Base-by-base conservation (phyloP, 2,329 filamentous ascomycete species). In the Lecanoromycetidae sp. region DNA sequence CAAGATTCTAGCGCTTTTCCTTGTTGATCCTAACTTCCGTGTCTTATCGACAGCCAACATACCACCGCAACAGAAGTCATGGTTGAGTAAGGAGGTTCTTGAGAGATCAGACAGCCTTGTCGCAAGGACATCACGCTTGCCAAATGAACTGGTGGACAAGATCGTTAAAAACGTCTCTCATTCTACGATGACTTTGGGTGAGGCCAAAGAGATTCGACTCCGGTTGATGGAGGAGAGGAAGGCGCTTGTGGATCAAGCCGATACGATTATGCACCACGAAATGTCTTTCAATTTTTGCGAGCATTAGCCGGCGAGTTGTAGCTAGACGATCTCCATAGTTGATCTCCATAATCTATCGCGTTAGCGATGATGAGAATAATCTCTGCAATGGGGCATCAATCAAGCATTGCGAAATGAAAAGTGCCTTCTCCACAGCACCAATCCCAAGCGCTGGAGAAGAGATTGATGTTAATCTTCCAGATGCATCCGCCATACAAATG, bases 1-100 rank as follows among this genome's bases (percentile, higher is more conserved):
- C 12, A 71, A 74, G 53, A 71, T 80, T 46, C 60, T 80, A 0
- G 72, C 71, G 0, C 63, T 81, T 32, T 80, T 72, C 57, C 66
- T 82, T 2, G 70, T 81, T 2, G 76, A 81, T 53, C 77, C 77
- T 0, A 56, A 69, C 25, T 55, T 62, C 4, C 67, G 67, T 5
- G 66, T 80, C 40, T 64, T 75, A 8, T 77, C 63, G 2, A 73
- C 70, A 0, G 65, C 66, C 0, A 72, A 76, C 48, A 64, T 75
- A 0, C 71, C 72, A 1, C 71, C 71, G 2, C 72, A 76, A 55
- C 68, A 66, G 49, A 56, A 63, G 20, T 60, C 67, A 2, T 76
- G 72, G 72, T 68, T 61, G 58, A 46, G 50, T 0, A 39, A 59
- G 48, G 52, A 22, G 25, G 36, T 19, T 6, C 48, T 12, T 53